Conservation (phyloP, 2,329 filamentous ascomycete genomes). For the Gyromitra esculenta region DNA sequence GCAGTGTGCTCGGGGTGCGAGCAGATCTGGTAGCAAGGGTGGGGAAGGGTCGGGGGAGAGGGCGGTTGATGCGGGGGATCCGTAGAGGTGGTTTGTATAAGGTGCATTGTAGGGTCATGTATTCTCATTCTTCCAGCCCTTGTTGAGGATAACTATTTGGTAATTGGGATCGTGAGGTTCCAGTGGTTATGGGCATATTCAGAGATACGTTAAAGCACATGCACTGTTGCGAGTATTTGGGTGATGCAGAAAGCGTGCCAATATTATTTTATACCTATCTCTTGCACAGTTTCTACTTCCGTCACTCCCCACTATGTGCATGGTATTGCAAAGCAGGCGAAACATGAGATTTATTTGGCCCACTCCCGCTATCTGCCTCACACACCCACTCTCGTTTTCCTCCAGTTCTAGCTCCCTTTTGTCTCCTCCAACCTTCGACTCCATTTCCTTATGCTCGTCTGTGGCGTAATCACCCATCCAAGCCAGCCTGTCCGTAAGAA, state of each 20-base stretch:
- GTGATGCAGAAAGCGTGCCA: too few species aligned
- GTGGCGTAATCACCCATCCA: too few species aligned
- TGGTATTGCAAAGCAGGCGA: background rate
- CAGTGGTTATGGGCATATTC: background rate
- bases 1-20: background rate
- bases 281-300: too few species aligned
- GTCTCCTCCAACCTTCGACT: too few species aligned
- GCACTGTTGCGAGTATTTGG: too few species aligned
- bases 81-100: background rate
- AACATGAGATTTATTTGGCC: background rate
- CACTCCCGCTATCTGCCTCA: too few species aligned
- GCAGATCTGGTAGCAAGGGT: background rate
- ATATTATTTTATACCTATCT: too few species aligned
- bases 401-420: too few species aligned
- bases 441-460: too few species aligned
- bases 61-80: constrained; percentile 31
- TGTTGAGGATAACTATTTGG: background rate
- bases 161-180: background rate
- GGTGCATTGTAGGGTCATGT: background rate
- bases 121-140: background rate
- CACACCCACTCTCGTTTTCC: too few species aligned
- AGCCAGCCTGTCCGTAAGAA: too few species aligned
- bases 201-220: too few species aligned
- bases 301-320: background rate
- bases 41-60: constrained; percentile 6